Conservation (phyloP, 2,329 filamentous ascomycete species). For the Fusarium nygamai region DNA sequence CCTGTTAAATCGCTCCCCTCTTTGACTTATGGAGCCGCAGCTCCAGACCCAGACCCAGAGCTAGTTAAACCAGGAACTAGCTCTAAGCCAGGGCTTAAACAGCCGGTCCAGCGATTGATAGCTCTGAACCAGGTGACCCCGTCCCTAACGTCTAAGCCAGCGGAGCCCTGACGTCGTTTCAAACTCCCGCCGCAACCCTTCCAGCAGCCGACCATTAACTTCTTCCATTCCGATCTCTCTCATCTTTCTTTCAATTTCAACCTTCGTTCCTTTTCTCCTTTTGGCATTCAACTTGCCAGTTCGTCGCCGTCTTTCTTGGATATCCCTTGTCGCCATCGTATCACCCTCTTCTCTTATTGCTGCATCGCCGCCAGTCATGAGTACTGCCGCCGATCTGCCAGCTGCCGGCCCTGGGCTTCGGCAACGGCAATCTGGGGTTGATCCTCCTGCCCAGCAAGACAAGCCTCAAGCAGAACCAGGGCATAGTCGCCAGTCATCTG, state of each 20-base stretch:
- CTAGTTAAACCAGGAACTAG: conserved; percentile 6
- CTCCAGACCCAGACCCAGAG: conserved; percentile 5
- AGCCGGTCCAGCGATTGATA: conserved; percentile 3
- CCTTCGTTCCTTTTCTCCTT: not conserved
- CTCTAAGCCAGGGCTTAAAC: conserved; percentile 7
- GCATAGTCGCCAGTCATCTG: conserved; percentile 22
- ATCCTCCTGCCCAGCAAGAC: conserved; percentile 29
- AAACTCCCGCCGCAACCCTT: conserved; percentile 12
- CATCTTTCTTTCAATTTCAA: conserved; percentile 10
- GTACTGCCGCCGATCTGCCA: conserved; percentile 45
- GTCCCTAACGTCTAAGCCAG: conserved; percentile 17
- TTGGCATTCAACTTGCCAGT: conserved; percentile 3
- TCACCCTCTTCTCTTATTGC: conserved; percentile 1
- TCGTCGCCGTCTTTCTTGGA: not conserved
- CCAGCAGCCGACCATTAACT: conserved; percentile 28
- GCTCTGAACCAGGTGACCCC: conserved; percentile 27
- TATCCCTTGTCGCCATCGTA: not conserved
- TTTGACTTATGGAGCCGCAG: conserved; percentile 17
- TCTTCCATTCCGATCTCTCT: conserved; percentile 24
- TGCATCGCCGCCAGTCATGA: conserved; percentile 41
- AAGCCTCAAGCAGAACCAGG: conserved; percentile 18
- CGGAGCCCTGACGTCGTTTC: conserved; percentile 46
- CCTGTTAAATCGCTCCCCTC: conserved; percentile 22
- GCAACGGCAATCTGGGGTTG: conserved; percentile 42
- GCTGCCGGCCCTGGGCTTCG: conserved; percentile 43